Evolutionary conservation across 2,329 filamentous ascomycete genomes (phyloP), one percentile per base, ranked within the genome.

Genomic region (Claviceps capensis): DNA sequence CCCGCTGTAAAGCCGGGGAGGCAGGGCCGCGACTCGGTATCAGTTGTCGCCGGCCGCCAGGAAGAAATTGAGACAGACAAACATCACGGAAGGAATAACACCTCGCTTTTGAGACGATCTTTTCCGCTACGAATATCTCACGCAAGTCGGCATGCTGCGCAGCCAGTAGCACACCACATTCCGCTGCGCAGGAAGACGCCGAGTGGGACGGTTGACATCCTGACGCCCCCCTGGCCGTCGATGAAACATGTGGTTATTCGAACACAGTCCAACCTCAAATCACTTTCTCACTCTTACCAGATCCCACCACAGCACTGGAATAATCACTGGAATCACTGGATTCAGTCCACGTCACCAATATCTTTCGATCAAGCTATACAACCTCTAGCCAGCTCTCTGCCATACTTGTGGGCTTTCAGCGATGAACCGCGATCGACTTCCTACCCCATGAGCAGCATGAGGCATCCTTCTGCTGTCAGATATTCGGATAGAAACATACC

Each of bases 161-260:
- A 40, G 52, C 53, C 48, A 47, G 57, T 38, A 44, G 50, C 42
- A 54, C 55, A 47, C 48, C 55, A 36, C 52, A 49, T 46, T 46
- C 55, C 63, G 57, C 53, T 61, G 41, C 82, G 91, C 58, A 81
- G 91, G 58, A 97, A 97, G 68, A 97, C 91, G 8, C 93, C 91
- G 4, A 91, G 84, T 62, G 93, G 91, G n/a, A 95, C 89, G 40
- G 78, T 97, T 55, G 85, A 91, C 1, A 76, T 83, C 22, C 85
- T 88, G 62, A 80, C 84, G 60, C 81, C 77, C 9, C 80, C 83
- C 38, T 85, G 86, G 40, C 87, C 86, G 40, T 83, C 87, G 1
- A 73, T 81, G 47, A 96, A 96, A 68, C 89, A 95, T 64, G 81
- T 95, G 63, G 74, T 93, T 19, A 72, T 95, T 30, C 82, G 87